These are phyloP conservation scores for Curvularia verruculosa DNA, from an alignment of 2,329 filamentous ascomycete species.

Conservation along the genomic window DNA sequence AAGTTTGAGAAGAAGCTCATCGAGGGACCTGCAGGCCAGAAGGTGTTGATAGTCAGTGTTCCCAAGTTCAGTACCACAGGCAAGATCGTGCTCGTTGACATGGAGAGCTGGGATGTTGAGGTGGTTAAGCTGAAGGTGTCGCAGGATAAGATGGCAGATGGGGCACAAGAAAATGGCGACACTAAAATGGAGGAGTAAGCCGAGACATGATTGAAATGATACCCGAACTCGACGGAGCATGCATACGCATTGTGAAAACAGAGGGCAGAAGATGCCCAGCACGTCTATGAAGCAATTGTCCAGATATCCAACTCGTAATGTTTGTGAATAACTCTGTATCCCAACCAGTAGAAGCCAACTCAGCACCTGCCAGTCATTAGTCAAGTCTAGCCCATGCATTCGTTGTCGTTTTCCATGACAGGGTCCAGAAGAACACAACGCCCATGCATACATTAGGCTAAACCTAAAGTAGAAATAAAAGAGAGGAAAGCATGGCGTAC, in stretches of 20 bases:
- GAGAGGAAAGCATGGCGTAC: neutral
- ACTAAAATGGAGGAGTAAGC: neutral
- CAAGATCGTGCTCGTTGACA: conserved; percentile 82
- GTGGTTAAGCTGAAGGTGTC: conserved; percentile 54
- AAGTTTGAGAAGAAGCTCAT: conserved; percentile 75
- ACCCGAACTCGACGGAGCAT: conserved; percentile 1
- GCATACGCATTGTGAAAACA: neutral
- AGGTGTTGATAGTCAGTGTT: conserved; percentile 78
- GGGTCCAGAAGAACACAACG: neutral
- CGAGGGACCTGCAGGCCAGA: conserved; percentile 68
- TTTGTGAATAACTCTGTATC: neutral
- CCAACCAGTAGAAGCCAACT: neutral
- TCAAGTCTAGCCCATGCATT: neutral
- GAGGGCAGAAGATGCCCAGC: neutral
- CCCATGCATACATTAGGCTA: neutral
- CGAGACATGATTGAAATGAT: conserved; percentile 1
- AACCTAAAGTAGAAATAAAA: neutral
- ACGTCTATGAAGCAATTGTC: neutral
- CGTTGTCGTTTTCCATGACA: neutral
- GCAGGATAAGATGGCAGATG: neutral
- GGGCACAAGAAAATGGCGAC: neutral
- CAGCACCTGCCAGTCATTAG: neutral
- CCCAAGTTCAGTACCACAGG: conserved; percentile 80
- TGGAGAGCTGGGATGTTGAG: conserved; percentile 81
- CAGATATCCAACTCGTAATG: neutral